Percentiles rank a stretch among this genome's conserved stretches.
phyloP scores from a whole-genome alignment of 73 alveolate genomes.

The Symbiodinium pilosum region DNA sequence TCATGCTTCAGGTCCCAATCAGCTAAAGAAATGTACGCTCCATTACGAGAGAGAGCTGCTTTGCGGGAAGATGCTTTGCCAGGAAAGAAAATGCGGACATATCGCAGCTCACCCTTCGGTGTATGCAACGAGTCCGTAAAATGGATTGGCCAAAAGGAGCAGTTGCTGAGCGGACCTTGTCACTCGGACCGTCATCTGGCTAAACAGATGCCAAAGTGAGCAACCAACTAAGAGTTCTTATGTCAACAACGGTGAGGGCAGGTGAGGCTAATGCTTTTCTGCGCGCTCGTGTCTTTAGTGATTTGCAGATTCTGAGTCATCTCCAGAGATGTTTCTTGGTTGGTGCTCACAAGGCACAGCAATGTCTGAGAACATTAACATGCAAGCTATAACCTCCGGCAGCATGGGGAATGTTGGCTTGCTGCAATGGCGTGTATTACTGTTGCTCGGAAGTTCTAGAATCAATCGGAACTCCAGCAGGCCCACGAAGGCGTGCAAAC shows the following conservation, averaged over 20 bases:
- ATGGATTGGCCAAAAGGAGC: conserved; percentile 17
- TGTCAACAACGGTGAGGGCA: neutral
- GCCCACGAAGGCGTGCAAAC: too few species aligned
- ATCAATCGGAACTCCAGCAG: neutral
- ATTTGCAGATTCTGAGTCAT: too few species aligned
- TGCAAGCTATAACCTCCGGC: conserved; percentile 14
- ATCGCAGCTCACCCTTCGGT: too few species aligned
- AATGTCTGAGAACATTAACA: neutral
- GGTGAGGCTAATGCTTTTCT: too few species aligned
- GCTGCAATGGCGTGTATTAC: neutral
- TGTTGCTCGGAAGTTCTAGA: neutral
- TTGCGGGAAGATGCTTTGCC: too few species aligned
- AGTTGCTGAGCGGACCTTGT: neutral
- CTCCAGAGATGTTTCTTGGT: neutral
- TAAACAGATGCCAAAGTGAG: neutral
- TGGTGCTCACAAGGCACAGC: neutral
- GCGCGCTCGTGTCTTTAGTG: too few species aligned
- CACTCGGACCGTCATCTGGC: conserved; percentile 8
- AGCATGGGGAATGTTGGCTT: neutral
- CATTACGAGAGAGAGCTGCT: too few species aligned
- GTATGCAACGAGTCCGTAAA: too few species aligned
- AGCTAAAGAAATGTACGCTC: too few species aligned
- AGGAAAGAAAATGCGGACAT: too few species aligned
- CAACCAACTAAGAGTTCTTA: neutral
- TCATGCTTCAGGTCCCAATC: too few species aligned